These are phyloP conservation scores for Benincasa hispida DNA, from an alignment of 306 rosid species.

Conservation along the genomic window DNA sequence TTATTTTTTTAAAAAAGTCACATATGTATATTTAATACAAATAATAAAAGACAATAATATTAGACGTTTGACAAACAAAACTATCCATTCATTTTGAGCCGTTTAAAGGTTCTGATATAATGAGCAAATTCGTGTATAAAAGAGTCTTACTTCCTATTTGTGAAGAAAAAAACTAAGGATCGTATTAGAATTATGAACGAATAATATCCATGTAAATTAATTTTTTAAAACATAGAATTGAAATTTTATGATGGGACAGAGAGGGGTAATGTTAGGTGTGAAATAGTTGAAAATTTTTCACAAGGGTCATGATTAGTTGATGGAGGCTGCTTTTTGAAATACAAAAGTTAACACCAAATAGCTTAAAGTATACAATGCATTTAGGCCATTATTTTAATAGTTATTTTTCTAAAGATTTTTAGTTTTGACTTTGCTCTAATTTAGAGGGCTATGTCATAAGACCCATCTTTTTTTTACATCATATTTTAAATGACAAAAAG, in stretches of 20 bases:
- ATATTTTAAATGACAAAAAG: too few relatives aligned
- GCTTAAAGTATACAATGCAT: not conserved
- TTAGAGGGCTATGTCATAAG: not conserved
- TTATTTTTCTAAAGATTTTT: not conserved
- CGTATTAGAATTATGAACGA: too few relatives aligned
- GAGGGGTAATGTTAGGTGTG: not conserved
- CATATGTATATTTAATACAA: too few relatives aligned
- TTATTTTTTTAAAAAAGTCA: too few relatives aligned
- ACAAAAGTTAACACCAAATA: not conserved
- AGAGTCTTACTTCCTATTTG: too few relatives aligned
- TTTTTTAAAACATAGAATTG: not conserved
- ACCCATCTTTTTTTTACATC: not conserved
- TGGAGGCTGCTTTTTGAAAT: not conserved
- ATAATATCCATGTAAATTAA: too few relatives aligned
- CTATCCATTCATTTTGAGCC: too few relatives aligned
- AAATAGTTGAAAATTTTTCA: not conserved
- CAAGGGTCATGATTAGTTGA: not conserved
- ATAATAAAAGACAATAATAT: too few relatives aligned
- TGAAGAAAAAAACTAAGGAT: too few relatives aligned
- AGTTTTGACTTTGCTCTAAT: not conserved
- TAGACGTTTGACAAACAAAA: too few relatives aligned
- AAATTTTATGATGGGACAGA: not conserved
- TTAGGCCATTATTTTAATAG: not conserved
- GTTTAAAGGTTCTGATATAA: too few relatives aligned
- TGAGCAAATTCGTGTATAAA: too few relatives aligned